These are phyloP conservation scores for Eucalyptus tenuipes DNA, from an alignment of 345 rosid genomes.

Conservation along the genomic window DNA sequence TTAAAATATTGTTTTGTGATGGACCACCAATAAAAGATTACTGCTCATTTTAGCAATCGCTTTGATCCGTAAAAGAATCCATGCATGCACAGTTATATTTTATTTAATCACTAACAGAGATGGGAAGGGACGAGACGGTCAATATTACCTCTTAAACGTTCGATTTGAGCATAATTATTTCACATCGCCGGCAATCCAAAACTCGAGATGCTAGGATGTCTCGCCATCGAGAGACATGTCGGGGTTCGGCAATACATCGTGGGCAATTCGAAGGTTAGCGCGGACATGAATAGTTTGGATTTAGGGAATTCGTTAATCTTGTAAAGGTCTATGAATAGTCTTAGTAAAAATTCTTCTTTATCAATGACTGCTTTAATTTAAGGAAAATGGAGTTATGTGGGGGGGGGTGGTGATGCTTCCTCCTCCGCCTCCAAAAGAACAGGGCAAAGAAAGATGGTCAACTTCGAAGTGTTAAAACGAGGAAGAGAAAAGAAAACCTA, in stretches of 20 bases:
- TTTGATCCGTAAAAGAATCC: neutral
- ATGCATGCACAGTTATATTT: neutral
- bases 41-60: neutral
- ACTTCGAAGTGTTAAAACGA: neutral
- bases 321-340: neutral
- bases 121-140: neutral
- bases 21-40: neutral
- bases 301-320: neutral
- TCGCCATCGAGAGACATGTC: neutral
- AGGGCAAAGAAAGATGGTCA: neutral
- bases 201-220: neutral
- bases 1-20: neutral
- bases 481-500: neutral
- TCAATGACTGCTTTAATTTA: neutral
- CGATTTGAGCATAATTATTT: neutral
- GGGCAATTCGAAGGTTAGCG: neutral
- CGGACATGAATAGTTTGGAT: neutral
- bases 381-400: neutral
- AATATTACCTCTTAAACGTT: neutral
- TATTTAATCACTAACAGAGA: neutral
- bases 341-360: neutral
- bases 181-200: neutral
- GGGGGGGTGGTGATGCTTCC: neutral
- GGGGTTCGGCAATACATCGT: fast-evolving
- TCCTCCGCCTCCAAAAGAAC: neutral